These are phyloP conservation scores for Lachnellula hyalina DNA, from an alignment of 2,329 filamentous ascomycete species.

Conservation along the genomic window DNA sequence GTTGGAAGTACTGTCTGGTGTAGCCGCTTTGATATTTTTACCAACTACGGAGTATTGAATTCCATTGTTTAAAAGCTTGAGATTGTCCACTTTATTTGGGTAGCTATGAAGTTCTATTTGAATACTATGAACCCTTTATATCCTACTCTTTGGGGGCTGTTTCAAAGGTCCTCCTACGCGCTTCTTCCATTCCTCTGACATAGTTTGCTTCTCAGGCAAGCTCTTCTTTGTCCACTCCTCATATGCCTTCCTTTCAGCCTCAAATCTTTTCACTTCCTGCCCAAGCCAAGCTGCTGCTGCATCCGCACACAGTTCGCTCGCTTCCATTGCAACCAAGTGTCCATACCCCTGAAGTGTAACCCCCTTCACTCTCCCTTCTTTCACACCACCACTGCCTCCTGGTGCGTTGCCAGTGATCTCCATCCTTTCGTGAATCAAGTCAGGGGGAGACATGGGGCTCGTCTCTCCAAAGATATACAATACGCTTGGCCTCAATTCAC, in stretches of 20 bases:
- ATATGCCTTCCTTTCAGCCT: conserved; percentile 51
- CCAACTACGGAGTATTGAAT: too few species aligned
- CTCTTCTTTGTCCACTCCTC: conserved; percentile 47
- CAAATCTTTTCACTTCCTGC: conserved; percentile 52
- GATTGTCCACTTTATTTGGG: too few species aligned
- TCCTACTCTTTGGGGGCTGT: conserved; percentile 11
- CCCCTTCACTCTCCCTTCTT: conserved; percentile 61
- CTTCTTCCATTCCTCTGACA: conserved; percentile 49
- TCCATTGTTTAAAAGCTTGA: too few species aligned
- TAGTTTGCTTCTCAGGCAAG: conserved; percentile 49
- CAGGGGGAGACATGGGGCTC: conserved; percentile 50
- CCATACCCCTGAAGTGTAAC: conserved; percentile 61
- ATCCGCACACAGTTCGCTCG: conserved; percentile 60
- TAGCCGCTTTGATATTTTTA: too few species aligned
- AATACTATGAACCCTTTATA: not conserved
- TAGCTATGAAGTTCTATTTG: too few species aligned
- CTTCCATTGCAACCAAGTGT: conserved; percentile 82
- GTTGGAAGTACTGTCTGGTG: too few species aligned
- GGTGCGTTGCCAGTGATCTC: conserved; percentile 57
- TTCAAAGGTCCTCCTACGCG: conserved; percentile 15
- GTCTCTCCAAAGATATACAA: conserved; percentile 64
- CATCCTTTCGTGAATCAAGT: conserved; percentile 53
- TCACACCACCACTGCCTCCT: conserved; percentile 61
- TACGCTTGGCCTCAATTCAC: conserved; percentile 56
- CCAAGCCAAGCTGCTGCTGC: conserved; percentile 52